These are phyloP conservation scores for Sphagnum tenellum DNA, from an alignment of 225 moss, liverwort and hornwort genomes.

Conservation along the genomic window DNA sequence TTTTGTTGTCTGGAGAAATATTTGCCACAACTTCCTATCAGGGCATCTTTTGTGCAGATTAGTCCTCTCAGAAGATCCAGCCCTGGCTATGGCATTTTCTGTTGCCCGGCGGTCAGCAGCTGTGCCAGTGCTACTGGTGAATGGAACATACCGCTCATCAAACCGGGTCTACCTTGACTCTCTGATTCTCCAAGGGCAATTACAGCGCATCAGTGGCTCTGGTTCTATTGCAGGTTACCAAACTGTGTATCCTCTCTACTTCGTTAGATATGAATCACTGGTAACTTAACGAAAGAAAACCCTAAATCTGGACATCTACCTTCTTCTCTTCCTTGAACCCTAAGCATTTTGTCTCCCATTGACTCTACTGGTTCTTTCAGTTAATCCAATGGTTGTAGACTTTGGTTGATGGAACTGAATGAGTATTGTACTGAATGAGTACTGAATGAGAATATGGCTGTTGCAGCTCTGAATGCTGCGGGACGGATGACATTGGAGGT, in stretches of 20 bases:
- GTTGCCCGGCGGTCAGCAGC: conserved; percentile 82
- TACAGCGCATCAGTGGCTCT: conserved; percentile 55
- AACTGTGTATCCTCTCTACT: not conserved
- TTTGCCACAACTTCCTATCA: no score
- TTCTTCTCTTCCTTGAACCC: no score
- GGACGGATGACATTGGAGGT: conserved; percentile 62
- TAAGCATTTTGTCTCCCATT: no score
- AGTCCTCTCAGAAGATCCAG: conserved; percentile 83
- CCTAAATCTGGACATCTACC: no score
- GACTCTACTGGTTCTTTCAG: no score
- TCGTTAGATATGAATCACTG: not conserved
- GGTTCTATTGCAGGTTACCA: not conserved
- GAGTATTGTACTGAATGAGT: no score
- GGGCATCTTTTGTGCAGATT: conserved; percentile 19
- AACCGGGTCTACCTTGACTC: conserved; percentile 94
- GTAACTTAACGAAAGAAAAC: no score
- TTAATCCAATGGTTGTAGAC: no score
- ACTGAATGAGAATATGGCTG: not conserved
- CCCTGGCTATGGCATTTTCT: conserved; percentile 90
- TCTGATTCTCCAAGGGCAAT: conserved; percentile 78
- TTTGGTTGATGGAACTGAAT: no score
- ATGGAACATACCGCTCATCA: conserved; percentile 76
- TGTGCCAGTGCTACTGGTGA: conserved; percentile 72
- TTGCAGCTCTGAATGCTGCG: conserved; percentile 34
- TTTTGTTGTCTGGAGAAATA: no score